A percentile compares a stretch with the other conserved stretches of the same genome.
Conservation (phyloP, 2,329 filamentous ascomycete genomes). For the Aschersonia sp. region DNA sequence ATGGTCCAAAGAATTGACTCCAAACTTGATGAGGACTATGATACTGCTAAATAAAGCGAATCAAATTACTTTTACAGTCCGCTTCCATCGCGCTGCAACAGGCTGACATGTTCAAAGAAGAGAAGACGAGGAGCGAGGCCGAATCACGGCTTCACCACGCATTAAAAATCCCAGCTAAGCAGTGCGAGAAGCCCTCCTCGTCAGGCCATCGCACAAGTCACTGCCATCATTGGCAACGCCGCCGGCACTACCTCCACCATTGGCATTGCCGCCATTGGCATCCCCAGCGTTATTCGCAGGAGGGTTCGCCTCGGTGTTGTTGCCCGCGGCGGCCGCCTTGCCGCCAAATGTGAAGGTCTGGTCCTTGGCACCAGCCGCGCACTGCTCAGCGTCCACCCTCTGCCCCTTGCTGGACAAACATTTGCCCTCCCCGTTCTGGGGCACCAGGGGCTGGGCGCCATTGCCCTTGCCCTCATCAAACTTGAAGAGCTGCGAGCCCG, state of each 20-base stretch:
- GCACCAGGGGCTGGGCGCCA: slow-evolving; percentile 28
- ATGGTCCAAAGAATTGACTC: too few species aligned
- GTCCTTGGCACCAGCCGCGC: background rate
- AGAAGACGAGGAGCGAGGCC: too few species aligned
- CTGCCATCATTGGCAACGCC: too few species aligned
- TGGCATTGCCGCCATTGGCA: background rate
- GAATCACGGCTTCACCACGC: too few species aligned
- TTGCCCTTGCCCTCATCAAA: slow-evolving; percentile 24
- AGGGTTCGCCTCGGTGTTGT: background rate
- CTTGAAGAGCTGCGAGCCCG: slow-evolving; percentile 36
- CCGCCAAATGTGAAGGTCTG: slow-evolving; percentile 2
- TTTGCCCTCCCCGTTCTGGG: slow-evolving; percentile 27
- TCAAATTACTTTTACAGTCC: too few species aligned
- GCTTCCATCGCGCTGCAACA: too few species aligned
- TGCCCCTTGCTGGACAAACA: slow-evolving; percentile 25
- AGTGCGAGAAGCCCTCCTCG: too few species aligned
- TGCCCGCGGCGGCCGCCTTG: background rate
- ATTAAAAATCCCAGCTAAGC: too few species aligned
- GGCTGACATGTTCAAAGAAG: too few species aligned
- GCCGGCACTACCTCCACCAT: background rate
- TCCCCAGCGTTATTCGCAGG: background rate
- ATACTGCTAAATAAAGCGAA: too few species aligned
- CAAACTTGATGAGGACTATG: too few species aligned
- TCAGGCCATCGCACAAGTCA: too few species aligned
- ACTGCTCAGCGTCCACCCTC: slow-evolving; percentile 13